Percentiles rank a stretch among this genome's conserved stretches.
These are phyloP conservation scores for Scolecobasidium constrictum DNA, from an alignment of 2,329 filamentous ascomycete species.

Conservation along the genomic window DNA sequence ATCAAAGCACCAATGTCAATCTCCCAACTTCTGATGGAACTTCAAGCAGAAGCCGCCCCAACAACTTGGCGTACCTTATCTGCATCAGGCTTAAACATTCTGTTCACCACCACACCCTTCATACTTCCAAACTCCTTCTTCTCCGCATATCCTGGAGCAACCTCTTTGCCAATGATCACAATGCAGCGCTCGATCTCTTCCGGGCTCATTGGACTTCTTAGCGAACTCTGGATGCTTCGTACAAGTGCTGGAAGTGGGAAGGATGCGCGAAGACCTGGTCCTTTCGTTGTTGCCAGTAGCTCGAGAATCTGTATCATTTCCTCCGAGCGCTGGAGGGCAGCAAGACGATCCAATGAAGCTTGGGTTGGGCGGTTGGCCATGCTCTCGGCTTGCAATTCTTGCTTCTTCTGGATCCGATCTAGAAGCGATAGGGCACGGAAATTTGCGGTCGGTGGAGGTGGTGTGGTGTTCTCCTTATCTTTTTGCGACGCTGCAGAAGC, in stretches of 20 bases:
- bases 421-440: conserved; percentile 34
- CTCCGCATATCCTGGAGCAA: conserved; percentile 32
- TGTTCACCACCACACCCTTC: conserved; percentile 32
- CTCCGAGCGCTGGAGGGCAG: conserved; percentile 35
- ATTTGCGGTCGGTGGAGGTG: conserved; percentile 14
- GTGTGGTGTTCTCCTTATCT: conserved; percentile 1
- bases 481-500: not conserved
- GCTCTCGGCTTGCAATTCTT: conserved; percentile 25
- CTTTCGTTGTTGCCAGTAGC: conserved; percentile 24
- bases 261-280: conserved; percentile 22
- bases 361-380: conserved; percentile 28
- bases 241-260: conserved; percentile 32
- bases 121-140: conserved; percentile 27
- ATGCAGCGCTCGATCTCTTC: conserved; percentile 33
- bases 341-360: conserved; percentile 31
- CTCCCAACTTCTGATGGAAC: too few relatives aligned
- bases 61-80: conserved; percentile 5
- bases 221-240: conserved; percentile 33
- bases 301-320: conserved; percentile 33
- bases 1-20: too few relatives aligned
- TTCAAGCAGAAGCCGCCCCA: too few relatives aligned
- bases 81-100: conserved; percentile 6
- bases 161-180: conserved; percentile 31
- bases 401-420: conserved; percentile 40
- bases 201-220: conserved; percentile 32